Percentiles rank a stretch among this genome's conserved stretches.
These are phyloP conservation scores for Xylariaceae sp. DNA, from an alignment of 2,329 filamentous ascomycete species.

Conservation along the genomic window DNA sequence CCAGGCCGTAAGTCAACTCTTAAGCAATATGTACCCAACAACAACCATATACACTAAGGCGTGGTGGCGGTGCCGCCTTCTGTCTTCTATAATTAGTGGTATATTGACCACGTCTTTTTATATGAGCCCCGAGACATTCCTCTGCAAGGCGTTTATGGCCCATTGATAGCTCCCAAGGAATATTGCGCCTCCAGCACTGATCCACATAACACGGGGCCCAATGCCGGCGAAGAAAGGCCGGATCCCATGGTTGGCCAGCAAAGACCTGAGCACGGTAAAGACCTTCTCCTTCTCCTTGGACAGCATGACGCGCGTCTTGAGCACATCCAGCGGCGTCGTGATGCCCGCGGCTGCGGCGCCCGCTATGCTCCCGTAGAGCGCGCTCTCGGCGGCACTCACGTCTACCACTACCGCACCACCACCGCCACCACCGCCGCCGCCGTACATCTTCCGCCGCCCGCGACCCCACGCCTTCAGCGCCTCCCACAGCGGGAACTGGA, in stretches of 20 bases:
- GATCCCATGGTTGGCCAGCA: conserved; percentile 66
- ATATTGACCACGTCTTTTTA: conserved; percentile 1
- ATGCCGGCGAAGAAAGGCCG: conserved; percentile 74
- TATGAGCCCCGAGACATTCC: conserved; percentile 17
- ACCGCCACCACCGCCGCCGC: conserved; percentile 21
- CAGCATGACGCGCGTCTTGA: conserved; percentile 97
- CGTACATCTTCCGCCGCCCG: conserved; percentile 41
- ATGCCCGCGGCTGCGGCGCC: conserved; percentile 84
- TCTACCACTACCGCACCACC: conserved; percentile 35
- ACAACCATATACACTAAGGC: conserved; percentile 11
- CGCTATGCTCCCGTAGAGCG: conserved; percentile 78
- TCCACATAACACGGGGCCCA: conserved; percentile 89
- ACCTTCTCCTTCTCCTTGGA: conserved; percentile 68
- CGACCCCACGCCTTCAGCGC: conserved; percentile 76
- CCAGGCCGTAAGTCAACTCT: conserved; percentile 10
- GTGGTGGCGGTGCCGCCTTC: conserved; percentile 1
- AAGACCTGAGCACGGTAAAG: conserved; percentile 61
- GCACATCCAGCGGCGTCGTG: conserved; percentile 91
- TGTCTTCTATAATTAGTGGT: not conserved
- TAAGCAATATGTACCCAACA: conserved; percentile 22
- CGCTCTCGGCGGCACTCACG: conserved; percentile 77
- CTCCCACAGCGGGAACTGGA: conserved; percentile 98
- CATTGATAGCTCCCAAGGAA: conserved; percentile 94
- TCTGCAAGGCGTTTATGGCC: conserved; percentile 73
- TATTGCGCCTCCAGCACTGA: conserved; percentile 89